Percentiles rank a stretch among this genome's conserved stretches.
phyloP scores from a whole-genome alignment of 768 basidiomycete genomes.

The Pleurotus giganteus region DNA sequence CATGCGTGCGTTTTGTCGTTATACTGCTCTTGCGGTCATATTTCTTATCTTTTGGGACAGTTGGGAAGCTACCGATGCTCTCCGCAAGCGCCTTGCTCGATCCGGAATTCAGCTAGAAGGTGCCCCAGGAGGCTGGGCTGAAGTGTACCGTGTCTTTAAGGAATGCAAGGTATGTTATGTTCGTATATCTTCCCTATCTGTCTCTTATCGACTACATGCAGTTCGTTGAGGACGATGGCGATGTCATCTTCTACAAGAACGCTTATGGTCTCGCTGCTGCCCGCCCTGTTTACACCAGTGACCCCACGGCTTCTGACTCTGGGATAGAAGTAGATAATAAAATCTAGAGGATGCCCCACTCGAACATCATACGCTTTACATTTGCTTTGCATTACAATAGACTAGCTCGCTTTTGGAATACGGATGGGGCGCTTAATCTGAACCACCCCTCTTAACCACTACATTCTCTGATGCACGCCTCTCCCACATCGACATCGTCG shows the following conservation, averaged over 20 bases:
- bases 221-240: constrained; percentile 95
- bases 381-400: neutral
- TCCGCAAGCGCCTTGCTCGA: constrained; percentile 72
- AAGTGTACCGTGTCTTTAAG: constrained; percentile 73
- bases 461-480: too few species aligned
- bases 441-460: constrained; percentile 2
- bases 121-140: constrained; percentile 75
- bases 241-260: constrained; percentile 91
- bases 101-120: constrained; percentile 65
- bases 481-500: too few species aligned
- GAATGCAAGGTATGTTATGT: constrained; percentile 65
- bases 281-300: constrained; percentile 58
- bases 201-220: constrained; percentile 18
- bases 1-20: constrained; percentile 50
- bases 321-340: constrained; percentile 46
- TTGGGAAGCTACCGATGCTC: constrained; percentile 88
- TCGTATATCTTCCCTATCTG: neutral
- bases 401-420: neutral
- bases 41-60: constrained; percentile 26
- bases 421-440: neutral
- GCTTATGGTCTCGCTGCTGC: constrained; percentile 72
- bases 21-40: neutral
- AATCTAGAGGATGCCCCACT: constrained; percentile 29
- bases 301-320: constrained; percentile 53
- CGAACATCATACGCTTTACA: neutral